Conservation (phyloP, 257 asterid species). For the Solanum virginianum region DNA sequence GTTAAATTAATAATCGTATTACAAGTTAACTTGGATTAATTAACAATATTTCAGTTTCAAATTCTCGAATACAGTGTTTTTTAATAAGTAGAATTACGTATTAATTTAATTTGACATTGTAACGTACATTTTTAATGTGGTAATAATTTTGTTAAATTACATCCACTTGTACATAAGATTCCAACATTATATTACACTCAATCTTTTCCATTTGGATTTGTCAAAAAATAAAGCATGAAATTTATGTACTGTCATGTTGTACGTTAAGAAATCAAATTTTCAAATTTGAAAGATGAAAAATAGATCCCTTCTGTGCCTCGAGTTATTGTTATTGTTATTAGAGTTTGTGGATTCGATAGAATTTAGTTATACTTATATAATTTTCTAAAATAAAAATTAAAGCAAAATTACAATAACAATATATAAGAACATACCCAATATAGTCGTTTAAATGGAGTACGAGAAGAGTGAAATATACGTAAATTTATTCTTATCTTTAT, state of each 20-base stretch:
- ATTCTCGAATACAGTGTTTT: background rate
- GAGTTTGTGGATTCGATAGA: no score
- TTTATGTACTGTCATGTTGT: background rate
- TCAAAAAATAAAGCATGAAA: background rate
- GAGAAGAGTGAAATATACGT: no score
- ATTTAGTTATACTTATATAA: no score
- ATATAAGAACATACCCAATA: no score
- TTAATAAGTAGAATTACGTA: background rate
- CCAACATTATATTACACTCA: background rate
- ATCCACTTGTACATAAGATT: background rate
- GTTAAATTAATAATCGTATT: background rate
- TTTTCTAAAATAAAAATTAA: no score
- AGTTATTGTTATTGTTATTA: no score
- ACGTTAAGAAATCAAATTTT: background rate
- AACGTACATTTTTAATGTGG: background rate
- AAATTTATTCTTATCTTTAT: background rate
- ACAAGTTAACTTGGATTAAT: background rate
- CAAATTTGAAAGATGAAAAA: background rate
- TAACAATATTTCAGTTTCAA: background rate
- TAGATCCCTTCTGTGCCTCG: no score
- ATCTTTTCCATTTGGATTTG: background rate
- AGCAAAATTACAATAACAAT: no score
- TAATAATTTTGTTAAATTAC: background rate
- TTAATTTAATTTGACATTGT: background rate
- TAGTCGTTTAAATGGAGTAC: no score